Evolutionary conservation across 345 rosid species (phyloP), one percentile per base, ranked within the genome.

Genomic region (Kandelia obovata): DNA sequence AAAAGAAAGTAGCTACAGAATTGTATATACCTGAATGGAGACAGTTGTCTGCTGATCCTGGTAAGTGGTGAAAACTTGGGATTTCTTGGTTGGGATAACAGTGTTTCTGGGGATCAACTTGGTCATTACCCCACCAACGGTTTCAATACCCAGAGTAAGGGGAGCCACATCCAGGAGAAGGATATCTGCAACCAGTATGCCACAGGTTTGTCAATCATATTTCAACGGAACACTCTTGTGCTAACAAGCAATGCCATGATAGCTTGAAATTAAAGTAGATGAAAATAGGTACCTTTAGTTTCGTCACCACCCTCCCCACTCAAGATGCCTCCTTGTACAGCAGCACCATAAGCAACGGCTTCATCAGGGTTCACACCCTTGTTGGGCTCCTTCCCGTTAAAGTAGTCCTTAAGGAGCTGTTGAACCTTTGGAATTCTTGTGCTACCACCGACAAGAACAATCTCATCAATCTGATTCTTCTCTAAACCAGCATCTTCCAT

Each of bases 361-460:
- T 77, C 74, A n/a, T 77, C 80, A 0, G 80, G 80, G 60, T 77
- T 77, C 53, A 77, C 74, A 53, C 77, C 72, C 65, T 74, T 74
- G 69, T 63, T 68, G 34, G 77, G 77, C 59, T 74, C 73, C 30
- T 77, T 64, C 13, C 80, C 80, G 15, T 77, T 53, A 25, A 77
- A 77, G 70, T 30, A 77, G 23, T 77, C 76, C 70, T 64, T 72
- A 28, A 77, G 69, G 31, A 77, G 67, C 63, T 77, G 77, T 61
- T 77, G 80, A 49, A 77, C 61, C 58, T 69, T 77, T 1, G 77
- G 80, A 53, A 77, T 77, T 60, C 80, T 64, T 13, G 77, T 77
- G 63, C 80, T 77, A 43, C 77, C 80, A n/a, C 80, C 74, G 20
- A 77, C 80, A 31, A 77, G 74, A 58, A 77, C 71, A 58, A 77